Evolutionary conservation across 1,284 basidiomycete species (phyloP), one percentile per base, ranked within the genome.

Genomic region (Microbotryum intermedium): DNA sequence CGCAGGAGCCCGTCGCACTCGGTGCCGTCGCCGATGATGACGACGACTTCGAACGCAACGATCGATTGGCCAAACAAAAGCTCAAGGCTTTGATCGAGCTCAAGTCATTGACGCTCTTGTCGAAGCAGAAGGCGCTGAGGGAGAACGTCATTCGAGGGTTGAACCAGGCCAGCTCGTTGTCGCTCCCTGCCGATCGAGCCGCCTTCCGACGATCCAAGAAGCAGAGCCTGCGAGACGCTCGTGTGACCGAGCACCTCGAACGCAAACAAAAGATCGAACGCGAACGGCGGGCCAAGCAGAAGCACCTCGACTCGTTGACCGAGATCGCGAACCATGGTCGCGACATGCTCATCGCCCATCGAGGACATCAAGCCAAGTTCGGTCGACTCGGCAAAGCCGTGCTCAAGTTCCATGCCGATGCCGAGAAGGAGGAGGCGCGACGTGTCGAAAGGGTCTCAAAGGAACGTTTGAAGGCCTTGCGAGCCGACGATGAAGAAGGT

Each of bases 401-500:
- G 58, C 67, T 76, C 61, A 75, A 76, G 64, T 74, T 78, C 57
- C 77, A 78, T 61, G 66, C 67, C 48, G 77, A 78, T 47, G 72
- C 75, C 25, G 77, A 78, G 63, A 74, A 74, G 57, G 76, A 78
- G 65, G 77, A 78, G 68, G 75, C 77, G 66, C 74, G 74, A 62
- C 83, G 94, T 43, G 88, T 98, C 69, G 95, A 98, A 77, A 81
- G 92, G 62, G 84, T 98, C 54, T 88, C 90, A 53, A 98, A 97
- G 79, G 95, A 98, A 76, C 91, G 94, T 90, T 80, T 98, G 69
- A 93, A 91, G 78, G 95, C 95, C 23, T 84, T 98, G 68, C 93
- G 94, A 78, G 89, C 89, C 47, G 93, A 98, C 74, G 94, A 99
- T 79, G 95, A 99, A 79, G 95, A 97, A 76, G 94, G 91, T 21